Base-by-base conservation (phyloP, 345 rosid species). In the Syzygium oleosum region DNA sequence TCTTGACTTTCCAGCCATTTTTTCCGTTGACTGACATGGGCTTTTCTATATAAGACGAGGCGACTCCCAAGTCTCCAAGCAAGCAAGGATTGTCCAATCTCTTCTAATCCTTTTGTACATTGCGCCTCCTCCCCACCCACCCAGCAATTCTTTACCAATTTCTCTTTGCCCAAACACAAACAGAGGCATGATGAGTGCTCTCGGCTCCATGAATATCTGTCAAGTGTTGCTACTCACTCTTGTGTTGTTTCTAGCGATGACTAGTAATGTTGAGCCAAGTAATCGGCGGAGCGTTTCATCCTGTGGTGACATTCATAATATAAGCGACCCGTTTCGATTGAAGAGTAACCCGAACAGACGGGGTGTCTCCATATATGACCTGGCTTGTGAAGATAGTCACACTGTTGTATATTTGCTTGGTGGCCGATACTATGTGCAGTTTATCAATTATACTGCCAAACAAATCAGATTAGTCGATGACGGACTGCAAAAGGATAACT, bases 141-240 rank as follows among this genome's bases (percentile, higher is more conserved):
- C 63, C 4, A 58, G 63, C 63, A 58, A 58, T 58, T 58, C 63
- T 58, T 10, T 2, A 58, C 29, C 1, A 58, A 58, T 58, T 58
- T 58, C 29, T 1, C 63, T 0, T 25, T 23, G 29, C 14, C 13
- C 3, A 23, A 58, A 23, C 29, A 58, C 0, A 1, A 0, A 23
- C 14, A 1, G 14, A 58, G 29, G 23, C 63, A 58, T 23, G 63
- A 23, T 58, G 4, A 58, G 10, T 27, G 63, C 63, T 58, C 63
- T 58, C 6, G 0, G 25, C 63, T 58, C n/a, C 63, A 4, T 9
- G 63, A 58, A 23, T 58, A n/a, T 58, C 63, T 58, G 23, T 58
- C n/a, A 0, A 25, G 29, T 58, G 63, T 23, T 25, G 63, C 63
- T 58, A 23, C 14, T 23, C 58, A 3, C 9, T 21, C 25, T 19